phyloP scores from a whole-genome alignment of 495 filamentous ascomycete species.

The Articulospora tetracladia region DNA sequence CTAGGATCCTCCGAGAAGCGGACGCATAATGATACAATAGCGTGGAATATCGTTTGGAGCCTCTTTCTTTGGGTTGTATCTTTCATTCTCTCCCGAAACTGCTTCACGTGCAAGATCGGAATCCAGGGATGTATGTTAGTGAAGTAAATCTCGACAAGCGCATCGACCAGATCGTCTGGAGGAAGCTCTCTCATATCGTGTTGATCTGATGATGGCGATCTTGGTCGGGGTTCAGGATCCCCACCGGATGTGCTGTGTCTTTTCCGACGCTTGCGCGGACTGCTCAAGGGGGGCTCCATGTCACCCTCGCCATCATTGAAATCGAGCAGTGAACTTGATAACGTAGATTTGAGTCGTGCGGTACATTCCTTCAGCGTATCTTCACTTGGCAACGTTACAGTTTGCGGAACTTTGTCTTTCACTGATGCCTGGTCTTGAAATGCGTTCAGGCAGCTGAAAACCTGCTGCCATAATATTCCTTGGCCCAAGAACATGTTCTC shows the following conservation, averaged over 20 bases:
- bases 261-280: slow-evolving; percentile 8
- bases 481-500: slow-evolving; percentile 25
- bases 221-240: neutral
- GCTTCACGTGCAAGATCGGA: slow-evolving; percentile 33
- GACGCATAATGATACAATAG: slow-evolving; percentile 27
- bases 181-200: slow-evolving; percentile 10
- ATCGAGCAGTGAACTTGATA: slow-evolving; percentile 1
- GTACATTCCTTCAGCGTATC: slow-evolving; percentile 13
- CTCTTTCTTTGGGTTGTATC: slow-evolving; percentile 17
- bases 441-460: slow-evolving; percentile 12
- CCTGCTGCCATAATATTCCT: slow-evolving; percentile 26
- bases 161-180: slow-evolving; percentile 23
- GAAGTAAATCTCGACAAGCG: slow-evolving; percentile 21
- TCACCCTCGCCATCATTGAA: too few relatives aligned
- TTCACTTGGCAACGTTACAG: too few relatives aligned
- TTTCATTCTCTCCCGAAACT: slow-evolving; percentile 17
- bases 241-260: neutral
- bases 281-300: neutral
- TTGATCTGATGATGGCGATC: too few relatives aligned
- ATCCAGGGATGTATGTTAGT: slow-evolving; percentile 35
- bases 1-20: slow-evolving; percentile 22
- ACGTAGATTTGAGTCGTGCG: slow-evolving; percentile 11
- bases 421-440: neutral
- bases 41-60: slow-evolving; percentile 27
- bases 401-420: neutral